A percentile compares a stretch with the other conserved stretches of the same genome.
These are phyloP conservation scores for Ophiostoma sp. DNA, from an alignment of 2,329 filamentous ascomycete species.

Conservation along the genomic window DNA sequence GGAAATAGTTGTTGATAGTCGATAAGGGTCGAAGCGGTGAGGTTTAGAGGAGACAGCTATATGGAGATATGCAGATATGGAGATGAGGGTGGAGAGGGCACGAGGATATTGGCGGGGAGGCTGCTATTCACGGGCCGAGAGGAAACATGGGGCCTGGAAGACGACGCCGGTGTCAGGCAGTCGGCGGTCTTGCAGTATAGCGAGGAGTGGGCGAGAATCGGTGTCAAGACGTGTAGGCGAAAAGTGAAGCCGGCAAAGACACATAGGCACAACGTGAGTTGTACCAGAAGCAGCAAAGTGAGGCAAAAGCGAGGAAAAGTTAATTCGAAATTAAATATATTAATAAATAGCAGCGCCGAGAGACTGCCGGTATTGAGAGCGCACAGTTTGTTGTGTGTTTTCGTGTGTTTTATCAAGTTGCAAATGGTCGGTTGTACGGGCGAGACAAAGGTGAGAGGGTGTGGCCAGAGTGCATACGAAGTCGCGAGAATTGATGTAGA, in stretches of 20 bases:
- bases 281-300: neutral
- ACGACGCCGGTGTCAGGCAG: slow-evolving; percentile 19
- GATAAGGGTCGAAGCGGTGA: slow-evolving; percentile 17
- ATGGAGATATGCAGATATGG: neutral
- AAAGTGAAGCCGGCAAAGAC: neutral
- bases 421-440: neutral
- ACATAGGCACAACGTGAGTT: neutral
- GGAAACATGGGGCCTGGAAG: slow-evolving; percentile 21
- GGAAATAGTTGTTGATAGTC: neutral
- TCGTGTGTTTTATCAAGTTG: neutral
- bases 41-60: neutral
- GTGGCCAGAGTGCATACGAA: neutral
- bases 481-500: neutral
- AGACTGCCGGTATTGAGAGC: neutral
- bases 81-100: neutral
- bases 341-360: neutral
- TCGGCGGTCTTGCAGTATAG: neutral
- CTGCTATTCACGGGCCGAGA: slow-evolving; percentile 10
- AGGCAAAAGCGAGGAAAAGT: neutral
- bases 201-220: neutral
- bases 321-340: neutral
- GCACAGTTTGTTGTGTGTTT: neutral
- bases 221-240: neutral
- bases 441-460: neutral
- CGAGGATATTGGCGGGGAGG: neutral